Base-by-base conservation (phyloP, 1,139 yeast species). In the Pneumocystis sp. region DNA sequence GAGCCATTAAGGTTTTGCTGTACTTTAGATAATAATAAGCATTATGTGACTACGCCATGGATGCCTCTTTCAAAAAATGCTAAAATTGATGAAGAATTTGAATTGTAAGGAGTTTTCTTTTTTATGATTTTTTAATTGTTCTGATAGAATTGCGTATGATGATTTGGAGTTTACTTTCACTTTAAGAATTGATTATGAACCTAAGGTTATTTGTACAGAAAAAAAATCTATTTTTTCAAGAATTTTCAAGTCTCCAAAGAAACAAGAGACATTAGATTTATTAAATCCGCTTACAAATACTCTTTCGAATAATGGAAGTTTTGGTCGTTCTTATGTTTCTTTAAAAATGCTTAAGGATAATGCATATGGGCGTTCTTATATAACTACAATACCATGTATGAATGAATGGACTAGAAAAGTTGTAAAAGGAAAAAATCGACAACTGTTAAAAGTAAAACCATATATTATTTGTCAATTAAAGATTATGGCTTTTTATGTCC, bases 1-100 rank as follows among this genome's bases (percentile, higher is more conserved):
- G 63, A 63, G n/a, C 62, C 63, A 34, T 57, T 63, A 35, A 62
- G 59, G 57, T 64, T 66, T 45, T 63, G 67, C 37, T 66, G 67
- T 37, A 84, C 89, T 8, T 79, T 93, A 70, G 97, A 93, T 74
- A 93, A 93, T 74, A 96, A 97, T 1, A 84, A 86, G 57, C 96
- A 93, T 73, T 84, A 93, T 67, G 84, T 90, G 63, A 83, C 85
- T 61, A 91, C 97, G 0, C 85, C 88, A 40, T 83, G 82, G 72
- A 80, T 83, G 70, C 75, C 77, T 6, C 72, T 89, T 66, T 75
- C 77, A 3, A 72, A 77, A 15, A 74, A 74, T 57, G 75, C 76
- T 34, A 78, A 84, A 8, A 78, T 91, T 64, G 85, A 85, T 65
- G 91, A 89, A 72, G 97, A 93, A 73, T 90, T 90, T 74, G 97